phyloP scores from a whole-genome alignment of 768 basidiomycete species.

The Podaxis mareebaensis region DNA sequence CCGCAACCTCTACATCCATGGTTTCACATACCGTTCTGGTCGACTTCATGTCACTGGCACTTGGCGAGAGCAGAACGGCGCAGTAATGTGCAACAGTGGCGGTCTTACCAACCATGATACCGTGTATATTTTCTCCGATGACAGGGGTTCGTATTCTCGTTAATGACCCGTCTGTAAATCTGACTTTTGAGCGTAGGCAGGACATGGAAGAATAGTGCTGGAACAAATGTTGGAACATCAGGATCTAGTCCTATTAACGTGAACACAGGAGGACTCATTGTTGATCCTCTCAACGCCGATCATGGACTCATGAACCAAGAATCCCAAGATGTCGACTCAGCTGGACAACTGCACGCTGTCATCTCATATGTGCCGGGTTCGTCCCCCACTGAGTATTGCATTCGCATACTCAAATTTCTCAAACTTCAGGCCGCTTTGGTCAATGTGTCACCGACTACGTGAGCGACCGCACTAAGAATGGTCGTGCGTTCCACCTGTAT shows the following conservation, averaged over 20 bases:
- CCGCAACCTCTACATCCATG: slow-evolving; percentile 49
- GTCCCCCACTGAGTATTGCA: background rate
- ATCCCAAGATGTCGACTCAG: slow-evolving; percentile 46
- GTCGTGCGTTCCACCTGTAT: slow-evolving; percentile 44
- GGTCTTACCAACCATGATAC: slow-evolving; percentile 52
- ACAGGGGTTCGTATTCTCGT: slow-evolving; percentile 34
- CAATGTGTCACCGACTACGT: slow-evolving; percentile 47
- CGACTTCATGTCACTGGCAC: slow-evolving; percentile 46
- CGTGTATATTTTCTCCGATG: slow-evolving; percentile 46
- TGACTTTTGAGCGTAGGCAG: slow-evolving; percentile 31
- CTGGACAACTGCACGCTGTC: slow-evolving; percentile 44
- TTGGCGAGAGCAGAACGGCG: slow-evolving; percentile 46
- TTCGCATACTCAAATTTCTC: background rate
- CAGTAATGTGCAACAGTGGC: slow-evolving; percentile 41
- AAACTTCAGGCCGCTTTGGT: slow-evolving; percentile 40
- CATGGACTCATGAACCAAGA: slow-evolving; percentile 57
- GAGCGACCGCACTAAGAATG: slow-evolving; percentile 35
- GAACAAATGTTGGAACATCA: slow-evolving; percentile 37
- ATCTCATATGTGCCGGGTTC: slow-evolving; percentile 51
- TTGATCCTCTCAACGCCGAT: slow-evolving; percentile 45
- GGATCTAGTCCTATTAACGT: slow-evolving; percentile 43
- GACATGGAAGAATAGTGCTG: slow-evolving; percentile 46
- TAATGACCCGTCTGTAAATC: background rate
- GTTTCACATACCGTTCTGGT: slow-evolving; percentile 40
- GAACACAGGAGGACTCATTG: slow-evolving; percentile 42